Evolutionary conservation across 495 filamentous ascomycete species (phyloP), one percentile per base, ranked within the genome.

Genomic region (Hypoxylon lienhwacheense): DNA sequence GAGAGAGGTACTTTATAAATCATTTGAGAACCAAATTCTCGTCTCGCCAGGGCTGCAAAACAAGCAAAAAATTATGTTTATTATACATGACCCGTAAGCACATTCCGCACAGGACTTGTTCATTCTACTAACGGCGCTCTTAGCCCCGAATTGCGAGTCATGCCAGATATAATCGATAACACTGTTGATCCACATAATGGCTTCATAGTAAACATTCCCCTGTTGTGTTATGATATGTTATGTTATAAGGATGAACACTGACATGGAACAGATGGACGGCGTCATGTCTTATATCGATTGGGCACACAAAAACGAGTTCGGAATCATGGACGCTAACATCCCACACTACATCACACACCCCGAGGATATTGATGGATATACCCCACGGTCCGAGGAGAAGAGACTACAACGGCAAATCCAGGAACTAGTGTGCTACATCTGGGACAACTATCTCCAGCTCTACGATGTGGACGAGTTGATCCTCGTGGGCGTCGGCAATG

Each of bases 361-460:
- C 2, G 79, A 81, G 44, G 66, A 72, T 37, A 50, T 67, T 4
- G 67, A 72, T 14, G 48, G 73, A 5, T 74, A 59, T 59, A 71
- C 59, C 1, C 63, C 69, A 8, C 47, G 56, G 8, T 26, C 59
- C 2, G 62, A 70, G 20, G 70, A 73, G 52, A 54, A 68, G 22
- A 55, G 64, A 0, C 35, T 76, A 5, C 70, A 82, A 44, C 72
- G 77, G 0, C 81, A 84, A 32, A 85, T 85, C 0, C 80, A 86
- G 46, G 87, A 93, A 55, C 70, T 97, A 5, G 85, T 90, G 12
- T 82, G 80, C 45, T 97, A 95, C 61, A 67, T 98, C 24, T 98
- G 95, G 95, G 92, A 97, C 59, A 98, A 98, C 63, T 96, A 96
- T 59, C 87, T 98, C 25, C 88, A 95, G 78, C 84, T 87, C 3